phyloP scores from a whole-genome alignment of 345 rosid species.

The Tarenaya hassleriana region DNA sequence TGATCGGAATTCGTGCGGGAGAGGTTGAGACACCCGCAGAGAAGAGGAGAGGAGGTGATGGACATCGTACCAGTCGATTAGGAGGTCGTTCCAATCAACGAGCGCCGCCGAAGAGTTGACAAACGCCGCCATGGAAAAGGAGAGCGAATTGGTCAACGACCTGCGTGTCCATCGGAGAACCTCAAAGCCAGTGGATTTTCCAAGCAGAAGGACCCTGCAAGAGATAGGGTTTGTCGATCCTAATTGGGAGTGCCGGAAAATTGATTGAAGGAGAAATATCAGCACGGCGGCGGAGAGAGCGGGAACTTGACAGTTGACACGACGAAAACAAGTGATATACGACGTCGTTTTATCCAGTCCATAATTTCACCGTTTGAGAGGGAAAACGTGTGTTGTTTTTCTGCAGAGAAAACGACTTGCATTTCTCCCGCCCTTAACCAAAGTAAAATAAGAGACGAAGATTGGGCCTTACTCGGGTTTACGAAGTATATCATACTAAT shows the following conservation, averaged over 20 bases:
- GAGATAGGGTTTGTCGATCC: slow-evolving; percentile 4
- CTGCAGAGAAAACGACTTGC: too few relatives aligned
- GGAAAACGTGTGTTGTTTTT: too few relatives aligned
- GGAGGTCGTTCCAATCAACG: slow-evolving; percentile 85
- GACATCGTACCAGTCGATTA: slow-evolving; percentile 93
- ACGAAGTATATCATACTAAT: too few relatives aligned
- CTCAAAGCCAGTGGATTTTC: not conserved
- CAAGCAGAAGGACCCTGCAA: slow-evolving; percentile 10
- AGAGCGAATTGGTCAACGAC: slow-evolving; percentile 87
- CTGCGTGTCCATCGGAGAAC: slow-evolving; percentile 59
- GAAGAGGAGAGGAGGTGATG: slow-evolving; percentile 90
- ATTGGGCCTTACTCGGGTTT: too few relatives aligned
- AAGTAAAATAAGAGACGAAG: too few relatives aligned
- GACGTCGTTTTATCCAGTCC: too few relatives aligned
- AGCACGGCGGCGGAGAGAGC: not conserved
- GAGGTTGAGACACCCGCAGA: slow-evolving; percentile 57
- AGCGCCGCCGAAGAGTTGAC: slow-evolving; percentile 79
- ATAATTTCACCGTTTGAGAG: not conserved
- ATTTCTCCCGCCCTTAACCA: too few relatives aligned
- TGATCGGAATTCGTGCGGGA: slow-evolving; percentile 33
- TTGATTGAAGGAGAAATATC: not conserved
- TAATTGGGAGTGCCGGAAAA: slow-evolving; percentile 9
- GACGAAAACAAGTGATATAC: too few relatives aligned
- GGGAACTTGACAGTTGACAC: too few relatives aligned
- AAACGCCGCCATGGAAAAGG: slow-evolving; percentile 67